These are phyloP conservation scores for Dissophora globulifera DNA, from an alignment of 192 early-diverging fungal species.

Conservation along the genomic window DNA sequence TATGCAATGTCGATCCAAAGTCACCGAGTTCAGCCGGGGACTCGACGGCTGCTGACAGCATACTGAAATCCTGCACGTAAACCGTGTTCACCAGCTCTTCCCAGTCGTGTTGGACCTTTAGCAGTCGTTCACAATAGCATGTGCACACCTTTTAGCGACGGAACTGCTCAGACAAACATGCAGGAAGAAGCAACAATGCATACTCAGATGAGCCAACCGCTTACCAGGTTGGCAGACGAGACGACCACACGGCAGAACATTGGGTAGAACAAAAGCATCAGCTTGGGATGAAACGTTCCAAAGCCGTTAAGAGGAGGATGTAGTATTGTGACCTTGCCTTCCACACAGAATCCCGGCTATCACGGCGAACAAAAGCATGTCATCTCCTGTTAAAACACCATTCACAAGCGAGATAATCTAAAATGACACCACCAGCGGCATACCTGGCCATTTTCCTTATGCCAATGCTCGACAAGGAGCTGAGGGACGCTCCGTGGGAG, in stretches of 20 bases:
- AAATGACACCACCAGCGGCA: no score
- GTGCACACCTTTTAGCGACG: no score
- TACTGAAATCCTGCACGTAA: slow-evolving; percentile 72
- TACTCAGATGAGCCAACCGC: background rate
- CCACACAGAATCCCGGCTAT: slow-evolving; percentile 30
- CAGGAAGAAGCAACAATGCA: no score
- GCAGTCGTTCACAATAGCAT: no score
- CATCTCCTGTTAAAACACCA: background rate
- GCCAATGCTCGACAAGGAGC: slow-evolving; percentile 56
- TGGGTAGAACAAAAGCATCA: slow-evolving; percentile 72
- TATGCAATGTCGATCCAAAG: slow-evolving; percentile 60
- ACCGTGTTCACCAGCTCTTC: slow-evolving; percentile 67
- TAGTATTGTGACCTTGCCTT: slow-evolving; percentile 47
- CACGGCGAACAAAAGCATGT: background rate
- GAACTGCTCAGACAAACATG: no score
- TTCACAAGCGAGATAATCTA: background rate
- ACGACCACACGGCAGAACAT: slow-evolving; percentile 66
- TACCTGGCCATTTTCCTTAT: slow-evolving; percentile 5
- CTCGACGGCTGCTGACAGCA: slow-evolving; percentile 3
- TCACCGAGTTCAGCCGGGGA: slow-evolving; percentile 18
- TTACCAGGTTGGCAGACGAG: slow-evolving; percentile 70
- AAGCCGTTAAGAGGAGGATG: slow-evolving; percentile 60
- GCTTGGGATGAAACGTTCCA: slow-evolving; percentile 70
- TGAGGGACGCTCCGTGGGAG: slow-evolving; percentile 55
- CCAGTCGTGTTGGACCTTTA: slow-evolving; percentile 64